Evolutionary conservation across 2,329 filamentous ascomycete genomes (phyloP).

Genomic region (Aspergillus novofumigatus): DNA sequence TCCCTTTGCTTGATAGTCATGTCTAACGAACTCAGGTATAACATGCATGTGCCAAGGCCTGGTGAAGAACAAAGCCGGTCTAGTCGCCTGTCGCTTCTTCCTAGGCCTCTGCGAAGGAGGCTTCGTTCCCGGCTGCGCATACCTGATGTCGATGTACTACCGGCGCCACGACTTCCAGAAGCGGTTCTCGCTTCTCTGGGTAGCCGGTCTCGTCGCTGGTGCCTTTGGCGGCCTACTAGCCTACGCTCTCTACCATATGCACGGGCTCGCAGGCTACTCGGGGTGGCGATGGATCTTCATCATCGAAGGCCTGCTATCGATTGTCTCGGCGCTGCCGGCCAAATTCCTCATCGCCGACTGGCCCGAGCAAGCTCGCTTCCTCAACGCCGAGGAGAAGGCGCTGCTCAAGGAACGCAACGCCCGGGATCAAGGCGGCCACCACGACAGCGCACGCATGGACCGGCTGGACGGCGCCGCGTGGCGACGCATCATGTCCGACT

Average conservation of each 20-base stretch:
- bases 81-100: conserved; percentile 29
- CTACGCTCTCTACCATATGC: conserved; percentile 26
- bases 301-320: conserved; percentile 31
- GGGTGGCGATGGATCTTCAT: conserved; percentile 37
- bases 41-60: conserved; percentile 29
- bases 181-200: conserved; percentile 32
- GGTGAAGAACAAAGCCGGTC: conserved; percentile 23
- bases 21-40: conserved; percentile 13
- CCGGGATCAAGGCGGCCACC: conserved; percentile 16
- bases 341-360: conserved; percentile 30
- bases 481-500: conserved; percentile 27
- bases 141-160: conserved; percentile 34
- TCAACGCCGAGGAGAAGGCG: conserved; percentile 24
- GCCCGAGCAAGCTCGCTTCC: conserved; percentile 31
- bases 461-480: conserved; percentile 24
- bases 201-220: conserved; percentile 28
- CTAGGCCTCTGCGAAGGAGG: conserved; percentile 33
- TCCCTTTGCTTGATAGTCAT: not conserved
- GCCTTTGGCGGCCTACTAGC: conserved; percentile 28
- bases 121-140: conserved; percentile 35
- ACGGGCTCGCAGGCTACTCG: conserved; percentile 24
- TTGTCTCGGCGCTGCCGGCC: conserved; percentile 21
- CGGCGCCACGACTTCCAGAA: conserved; percentile 36
- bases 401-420: conserved; percentile 22
- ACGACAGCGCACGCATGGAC: conserved; percentile 22